Base-by-base conservation (phyloP, 495 filamentous ascomycete species). In the Annulohypoxylon nitens region DNA sequence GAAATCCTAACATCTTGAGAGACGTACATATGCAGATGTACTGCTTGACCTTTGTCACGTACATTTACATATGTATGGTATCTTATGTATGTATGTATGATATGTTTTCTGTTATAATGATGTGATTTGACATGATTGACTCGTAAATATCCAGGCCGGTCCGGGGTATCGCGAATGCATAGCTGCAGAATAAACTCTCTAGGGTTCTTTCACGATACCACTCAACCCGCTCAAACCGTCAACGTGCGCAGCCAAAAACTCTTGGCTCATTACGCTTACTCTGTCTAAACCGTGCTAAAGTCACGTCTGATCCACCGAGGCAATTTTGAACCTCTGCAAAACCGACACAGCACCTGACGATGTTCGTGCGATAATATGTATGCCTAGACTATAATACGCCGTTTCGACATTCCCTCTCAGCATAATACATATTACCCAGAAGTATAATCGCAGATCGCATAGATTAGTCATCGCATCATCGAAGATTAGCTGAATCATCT, bases 51-150 rank as follows among this genome's bases (percentile, higher is more conserved):
- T 43, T 43, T 43, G 39, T 43, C 39, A 43, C 39, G 11, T 43
- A 43, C 39, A 43, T 43, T 14, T 43, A 43, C 39, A 43, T n/a
- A 43, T 14, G 14, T 43, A n/a, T n/a, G 39, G 30, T 30, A 30
- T 30, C 30, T 30, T 43, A 43, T 43, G 36, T 39, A 43, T 48
- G 33, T 34, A 23, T 50, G 12, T 26, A 36, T 39, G 63, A 36
- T 41, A 62, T 39, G 61, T 55, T 37, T 37, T 54, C 1, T 34
- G 20, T 47, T 47, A 61, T 18, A 20, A 61, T 66, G 69, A 71
- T 71, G 69, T 18, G 61, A 66, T 61, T 61, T 66, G 69, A 71
- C 66, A 61, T 18, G 61, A 66, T 61, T 61, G 26, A 4, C 20
- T 54, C 9, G 62, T 57, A 60, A 60, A 10, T 64, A 23, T 9